Base-by-base conservation (phyloP, 2,329 filamentous ascomycete genomes). In the Dothidotthia symphoricarpi region DNA sequence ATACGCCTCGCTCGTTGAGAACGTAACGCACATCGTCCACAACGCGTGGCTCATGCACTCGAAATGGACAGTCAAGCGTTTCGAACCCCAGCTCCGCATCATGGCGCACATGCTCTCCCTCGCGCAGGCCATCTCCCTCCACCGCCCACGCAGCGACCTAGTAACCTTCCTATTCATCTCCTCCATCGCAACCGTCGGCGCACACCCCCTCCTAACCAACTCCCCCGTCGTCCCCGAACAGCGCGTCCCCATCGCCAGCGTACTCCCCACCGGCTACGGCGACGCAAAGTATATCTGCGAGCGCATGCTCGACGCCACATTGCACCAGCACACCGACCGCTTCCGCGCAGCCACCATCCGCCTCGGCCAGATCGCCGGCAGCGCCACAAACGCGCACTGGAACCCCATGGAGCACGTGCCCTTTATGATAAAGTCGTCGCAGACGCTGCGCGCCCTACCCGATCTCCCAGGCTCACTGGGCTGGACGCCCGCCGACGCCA, bases 1-100 rank as follows among this genome's bases (percentile, higher is more conserved):
- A 22, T 77, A 78, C 45, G 27, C 55, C 2, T 15, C 33, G 0
- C 63, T 79, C 1, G 49, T 28, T 6, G 16, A 34, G 0, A 49
- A 35, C 2, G 72, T 71, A 7, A 79, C 76, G 0, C 71, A 77
- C 41, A 69, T 80, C 27, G 39, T 75, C 14, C 77, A 80, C 58
- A 78, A 75, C 45, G 75, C 75, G 0, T 78, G 74, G 73, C 70
- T 69, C 0, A 77, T 80, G 59, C 76, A 77, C 55, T 76, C 73
- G 53, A 77, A 74, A 53, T 68, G 77, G 13, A 59, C 69, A 0
- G 42, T 78, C 6, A 61, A 68, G 16, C 74, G 69, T 0, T 80
- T 80, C 38, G 71, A 74, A 48, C 65, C 71, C 0, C 71, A 78
- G 45, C 69, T 80, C 27, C 64, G 69, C 3, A 70, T 73, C 3